These are phyloP conservation scores for Solanum etuberosum DNA, from an alignment of 257 asterid genomes.

Conservation along the genomic window DNA sequence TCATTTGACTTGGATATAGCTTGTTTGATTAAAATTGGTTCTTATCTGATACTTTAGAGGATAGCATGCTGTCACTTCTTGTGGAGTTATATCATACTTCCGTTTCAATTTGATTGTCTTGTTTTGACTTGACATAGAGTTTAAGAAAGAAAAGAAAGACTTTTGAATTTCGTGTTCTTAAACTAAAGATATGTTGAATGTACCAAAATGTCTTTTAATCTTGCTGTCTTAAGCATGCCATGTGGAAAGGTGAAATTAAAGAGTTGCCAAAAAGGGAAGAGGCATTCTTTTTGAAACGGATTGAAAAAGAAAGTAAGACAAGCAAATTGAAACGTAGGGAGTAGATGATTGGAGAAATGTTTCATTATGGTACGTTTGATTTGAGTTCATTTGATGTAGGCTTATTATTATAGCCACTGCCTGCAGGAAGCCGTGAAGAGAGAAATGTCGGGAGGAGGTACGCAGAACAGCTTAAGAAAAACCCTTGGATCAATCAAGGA, in stretches of 20 bases:
- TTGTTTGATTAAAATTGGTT: background rate
- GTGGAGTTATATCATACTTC: background rate
- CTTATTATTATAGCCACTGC: background rate
- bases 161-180: background rate
- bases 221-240: background rate
- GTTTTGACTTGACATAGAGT: background rate
- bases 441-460: conserved; percentile 78
- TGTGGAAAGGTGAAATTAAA: background rate
- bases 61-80: background rate
- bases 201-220: background rate
- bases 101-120: background rate
- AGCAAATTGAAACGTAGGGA: background rate
- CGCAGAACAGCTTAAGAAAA: conserved; percentile 81
- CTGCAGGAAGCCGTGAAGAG: conserved; percentile 19
- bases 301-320: background rate
- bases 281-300: background rate
- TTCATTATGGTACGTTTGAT: background rate
- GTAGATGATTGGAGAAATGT: background rate
- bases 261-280: background rate
- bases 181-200: background rate
- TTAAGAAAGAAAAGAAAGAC: background rate
- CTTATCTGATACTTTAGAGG: background rate
- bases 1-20: background rate
- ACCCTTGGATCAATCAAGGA: conserved; percentile 95
- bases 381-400: conserved; percentile 11